Evolutionary conservation across 192 early-diverging fungal genomes (phyloP).

Genomic region (Lobosporangium transversale): DNA sequence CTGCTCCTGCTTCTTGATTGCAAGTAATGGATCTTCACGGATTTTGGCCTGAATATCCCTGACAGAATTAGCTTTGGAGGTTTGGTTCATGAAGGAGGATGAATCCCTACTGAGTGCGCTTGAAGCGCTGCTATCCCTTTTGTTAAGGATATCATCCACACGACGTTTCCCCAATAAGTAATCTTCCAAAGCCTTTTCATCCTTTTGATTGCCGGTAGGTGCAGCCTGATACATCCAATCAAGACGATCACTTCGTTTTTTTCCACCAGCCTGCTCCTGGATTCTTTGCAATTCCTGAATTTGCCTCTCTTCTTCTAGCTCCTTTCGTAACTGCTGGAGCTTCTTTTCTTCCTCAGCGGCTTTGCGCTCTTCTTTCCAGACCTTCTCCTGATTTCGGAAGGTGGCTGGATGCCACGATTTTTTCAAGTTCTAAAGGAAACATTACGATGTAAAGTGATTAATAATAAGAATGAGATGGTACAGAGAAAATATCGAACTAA

Average conservation of each 20-base stretch:
- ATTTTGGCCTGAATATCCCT: conserved; percentile 86
- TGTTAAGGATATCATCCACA: conserved; percentile 72
- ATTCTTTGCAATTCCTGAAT: conserved; percentile 84
- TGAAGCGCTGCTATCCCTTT: conserved; percentile 51
- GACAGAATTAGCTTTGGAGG: conserved; percentile 78
- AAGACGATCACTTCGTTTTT: conserved; percentile 75
- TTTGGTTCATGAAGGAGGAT: conserved; percentile 27
- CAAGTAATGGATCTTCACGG: conserved; percentile 91
- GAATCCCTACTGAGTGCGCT: conserved; percentile 32
- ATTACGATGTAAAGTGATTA: too few species aligned
- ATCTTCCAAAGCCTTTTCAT: conserved; percentile 81
- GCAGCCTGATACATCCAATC: conserved; percentile 97
- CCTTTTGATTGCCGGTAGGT: conserved; percentile 55
- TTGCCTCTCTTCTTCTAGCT: conserved; percentile 90
- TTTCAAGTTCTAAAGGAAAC: conserved; percentile 90
- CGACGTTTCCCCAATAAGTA: conserved; percentile 91
- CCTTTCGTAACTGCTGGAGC: conserved; percentile 89
- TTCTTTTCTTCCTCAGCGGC: conserved; percentile 89
- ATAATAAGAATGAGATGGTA: too few species aligned
- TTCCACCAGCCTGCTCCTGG: conserved; percentile 74
- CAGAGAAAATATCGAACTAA: too few species aligned
- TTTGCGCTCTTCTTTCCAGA: conserved; percentile 87
- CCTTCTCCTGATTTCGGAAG: conserved; percentile 89
- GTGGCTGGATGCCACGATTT: conserved; percentile 98
- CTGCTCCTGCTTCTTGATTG: conserved; percentile 90